Base-by-base conservation (phyloP, 2,329 filamentous ascomycete genomes). In the Colletotrichum eremochloae region DNA sequence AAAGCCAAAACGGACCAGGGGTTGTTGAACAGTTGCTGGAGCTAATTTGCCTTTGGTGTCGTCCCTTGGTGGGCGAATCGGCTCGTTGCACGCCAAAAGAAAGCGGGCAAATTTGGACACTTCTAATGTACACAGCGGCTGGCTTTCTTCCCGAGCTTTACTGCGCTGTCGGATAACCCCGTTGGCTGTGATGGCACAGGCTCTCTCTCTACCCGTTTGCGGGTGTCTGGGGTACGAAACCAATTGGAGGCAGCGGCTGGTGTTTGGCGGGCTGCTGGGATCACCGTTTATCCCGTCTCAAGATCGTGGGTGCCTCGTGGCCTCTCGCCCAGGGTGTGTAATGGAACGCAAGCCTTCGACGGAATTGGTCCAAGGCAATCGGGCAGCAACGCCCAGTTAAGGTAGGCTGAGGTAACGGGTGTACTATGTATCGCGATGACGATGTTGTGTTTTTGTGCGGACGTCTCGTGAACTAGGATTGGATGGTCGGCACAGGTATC, bases 301-400 rank as follows among this genome's bases (percentile, higher is more conserved):
- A 56, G 55, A 65, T 72, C 70, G 70, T 72, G 70, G 61, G 57
- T 70, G 66, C 61, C 70, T 72, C 70, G 70, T 72, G 67, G 66
- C 70, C 70, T 64, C 70, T 72, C 66, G 70, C 55, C 70, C 66
- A 48, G 61, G 60, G 70, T 48, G 44, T 56, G 55, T 56, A 66
- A 44, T 60, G 55, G 44, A 55, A 50, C 29, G n/a, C 18, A 44
- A 63, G 50, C 55, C 15, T 46, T 46, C 8, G 5, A 60, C 58
- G 40, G 46, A 50, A 33, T 44, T 33, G 61, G 40, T 64, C 46
- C 44, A 70, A 64, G 38, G 53, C 50, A 33, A 50, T 70, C 60
- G 66, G 66, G 66, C 63, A 72, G 53, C 67, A 65, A 70, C 50
- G 36, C 50, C 50, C 33, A 38, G 44, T 12, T 15, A 36, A 55